Evolutionary conservation across 169 alveolate genomes (phyloP), one percentile per base, ranked within the genome.

Genomic region (Eimeria falciformis): DNA sequence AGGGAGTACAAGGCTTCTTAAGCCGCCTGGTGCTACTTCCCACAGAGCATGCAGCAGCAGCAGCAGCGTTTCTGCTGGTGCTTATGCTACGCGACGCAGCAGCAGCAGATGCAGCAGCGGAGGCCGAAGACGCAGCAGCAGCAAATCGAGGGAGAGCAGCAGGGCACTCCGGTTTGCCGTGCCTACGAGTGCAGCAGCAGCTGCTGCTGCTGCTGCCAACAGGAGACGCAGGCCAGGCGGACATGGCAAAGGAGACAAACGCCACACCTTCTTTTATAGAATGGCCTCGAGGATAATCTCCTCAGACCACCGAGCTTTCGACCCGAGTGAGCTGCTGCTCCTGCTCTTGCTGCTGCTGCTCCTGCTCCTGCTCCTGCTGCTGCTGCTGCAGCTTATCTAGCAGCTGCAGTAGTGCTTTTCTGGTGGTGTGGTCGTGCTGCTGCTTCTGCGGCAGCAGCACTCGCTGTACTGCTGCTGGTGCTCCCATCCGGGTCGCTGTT

Each of bases 71-170:
- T 11, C 46, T 50, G 5, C 27, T 50, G 12, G 5, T n/a, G 53
- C 46, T 69, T 23, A 53, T 23, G 27, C 71, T 53, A 33, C 33
- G 53, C 25, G 89, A 50, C 12, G 56, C 73, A 12, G 46, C 47
- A 27, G 89, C 37, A 0, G 89, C 75, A 27, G 53, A 79, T 25
- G 23, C 73, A 7, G 89, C 75, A 21, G 89, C 75, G 2, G 89
- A 73, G 29, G 17, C 14, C 62, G 62, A 21, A 50, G 62, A 12
- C 11, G 62, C n/a, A n/a, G n/a, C n/a, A n/a, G n/a, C n/a, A n/a
- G n/a, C n/a, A n/a, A n/a, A n/a, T n/a, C n/a, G n/a, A n/a, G n/a
- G n/a, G n/a, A n/a, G 62, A 50, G 62, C 62, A 12, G 62, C 23
- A 50, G 62, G 62, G 23, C 18, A 21, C 62, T 50, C 23, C 62